These are phyloP conservation scores for Lasiodiplodia sp. DNA, from an alignment of 2,329 filamentous ascomycete species.

Conservation along the genomic window DNA sequence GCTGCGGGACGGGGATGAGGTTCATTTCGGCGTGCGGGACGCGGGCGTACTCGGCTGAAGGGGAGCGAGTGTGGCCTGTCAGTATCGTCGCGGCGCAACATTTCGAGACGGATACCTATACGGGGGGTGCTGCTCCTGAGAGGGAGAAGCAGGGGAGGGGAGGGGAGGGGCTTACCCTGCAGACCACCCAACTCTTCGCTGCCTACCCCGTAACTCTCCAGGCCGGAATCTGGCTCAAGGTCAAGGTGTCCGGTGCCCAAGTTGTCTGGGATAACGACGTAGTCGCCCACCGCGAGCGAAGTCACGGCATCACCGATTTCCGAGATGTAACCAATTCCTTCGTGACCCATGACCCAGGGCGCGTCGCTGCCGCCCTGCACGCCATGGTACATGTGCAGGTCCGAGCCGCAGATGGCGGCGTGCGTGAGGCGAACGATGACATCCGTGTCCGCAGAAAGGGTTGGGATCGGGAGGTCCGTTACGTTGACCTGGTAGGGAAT, in stretches of 20 bases:
- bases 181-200: background rate
- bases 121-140: too few species aligned
- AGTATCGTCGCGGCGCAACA: background rate
- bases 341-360: conserved; percentile 28
- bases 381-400: conserved; percentile 47
- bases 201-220: background rate
- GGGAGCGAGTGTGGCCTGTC: background rate
- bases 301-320: conserved; percentile 30
- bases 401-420: conserved; percentile 47
- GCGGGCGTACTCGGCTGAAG: conserved; percentile 31
- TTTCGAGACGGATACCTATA: background rate
- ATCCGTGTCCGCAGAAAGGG: conserved; percentile 38
- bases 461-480: conserved; percentile 4
- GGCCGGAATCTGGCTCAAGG: background rate
- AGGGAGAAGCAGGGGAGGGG: background rate
- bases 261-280: conserved; percentile 32
- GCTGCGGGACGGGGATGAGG: conserved; percentile 7
- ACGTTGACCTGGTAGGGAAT: conserved; percentile 25
- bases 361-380: background rate
- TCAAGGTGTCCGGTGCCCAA: conserved; percentile 28
- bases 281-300: conserved; percentile 29
- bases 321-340: conserved; percentile 32
- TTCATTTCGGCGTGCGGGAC: conserved; percentile 31
- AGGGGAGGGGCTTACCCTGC: background rate
- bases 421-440: conserved; percentile 47